Evolutionary conservation across 768 basidiomycete species (phyloP).

Genomic region (Mycena olivaceomarginata): DNA sequence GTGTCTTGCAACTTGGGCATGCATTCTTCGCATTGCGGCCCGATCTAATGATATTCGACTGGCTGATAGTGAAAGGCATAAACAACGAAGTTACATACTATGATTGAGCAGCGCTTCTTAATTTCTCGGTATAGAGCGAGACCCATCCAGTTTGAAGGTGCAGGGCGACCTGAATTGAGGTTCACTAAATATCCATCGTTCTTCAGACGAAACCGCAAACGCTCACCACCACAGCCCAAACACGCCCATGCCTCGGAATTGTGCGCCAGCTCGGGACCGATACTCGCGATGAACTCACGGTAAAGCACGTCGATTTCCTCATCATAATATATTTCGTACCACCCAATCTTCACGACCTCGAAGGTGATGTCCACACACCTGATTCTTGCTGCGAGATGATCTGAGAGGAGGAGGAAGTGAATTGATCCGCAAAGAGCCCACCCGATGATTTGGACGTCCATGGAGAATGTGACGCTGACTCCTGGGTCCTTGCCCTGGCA

Average conservation of each 20-base stretch:
- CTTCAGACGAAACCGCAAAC: not conserved
- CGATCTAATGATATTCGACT: constrained; percentile 1
- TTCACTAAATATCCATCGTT: not conserved
- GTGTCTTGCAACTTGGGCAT: not conserved
- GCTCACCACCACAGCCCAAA: constrained; percentile 11
- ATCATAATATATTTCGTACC: not conserved
- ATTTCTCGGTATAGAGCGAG: not conserved
- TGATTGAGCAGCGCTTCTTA: not conserved
- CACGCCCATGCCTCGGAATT: constrained; percentile 20
- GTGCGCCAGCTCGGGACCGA: constrained; percentile 23
- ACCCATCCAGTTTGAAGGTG: constrained; percentile 11
- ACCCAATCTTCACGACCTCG: constrained; percentile 6
- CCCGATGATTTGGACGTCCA: not conserved
- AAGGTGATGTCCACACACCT: not conserved
- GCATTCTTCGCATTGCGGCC: constrained; percentile 9
- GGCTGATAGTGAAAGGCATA: not conserved
- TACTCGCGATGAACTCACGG: constrained; percentile 15
- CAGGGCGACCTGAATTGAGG: constrained; percentile 1
- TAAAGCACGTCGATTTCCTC: constrained; percentile 11
- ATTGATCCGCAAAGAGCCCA: not conserved
- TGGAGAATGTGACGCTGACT: not conserved
- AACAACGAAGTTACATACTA: not conserved
- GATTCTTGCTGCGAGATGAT: not conserved
- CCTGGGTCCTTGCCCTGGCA: not conserved
- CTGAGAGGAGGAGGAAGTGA: not conserved